A percentile compares a stretch with the other conserved stretches of the same genome.
phyloP scores from a whole-genome alignment of 805 yeast genomes.

The Zygotorulaspora florentina region DNA sequence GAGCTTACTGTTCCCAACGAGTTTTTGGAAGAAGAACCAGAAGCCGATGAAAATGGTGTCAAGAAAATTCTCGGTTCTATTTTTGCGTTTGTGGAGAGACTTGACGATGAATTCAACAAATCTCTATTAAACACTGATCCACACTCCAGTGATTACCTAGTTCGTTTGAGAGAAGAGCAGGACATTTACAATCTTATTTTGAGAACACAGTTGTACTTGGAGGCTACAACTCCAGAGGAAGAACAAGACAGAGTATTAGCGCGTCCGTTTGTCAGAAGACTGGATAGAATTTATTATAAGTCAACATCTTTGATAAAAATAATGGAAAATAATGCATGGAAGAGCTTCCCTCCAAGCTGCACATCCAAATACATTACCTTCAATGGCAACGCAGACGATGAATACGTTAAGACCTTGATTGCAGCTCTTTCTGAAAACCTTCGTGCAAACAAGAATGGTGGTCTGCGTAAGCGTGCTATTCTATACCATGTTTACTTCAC shows the following conservation, averaged over 20 bases:
- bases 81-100: slow-evolving; percentile 81
- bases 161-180: slow-evolving; percentile 84
- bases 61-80: slow-evolving; percentile 78
- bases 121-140: slow-evolving; percentile 89
- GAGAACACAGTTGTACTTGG: slow-evolving; percentile 83
- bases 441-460: slow-evolving; percentile 59
- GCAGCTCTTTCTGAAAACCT: slow-evolving; percentile 62
- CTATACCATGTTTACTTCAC: slow-evolving; percentile 83
- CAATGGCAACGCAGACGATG: slow-evolving; percentile 30
- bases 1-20: slow-evolving; percentile 70
- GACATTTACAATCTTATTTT: slow-evolving; percentile 69
- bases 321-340: slow-evolving; percentile 77
- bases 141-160: slow-evolving; percentile 89
- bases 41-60: slow-evolving; percentile 56
- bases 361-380: slow-evolving; percentile 29
- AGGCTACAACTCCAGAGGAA: slow-evolving; percentile 48
- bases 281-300: slow-evolving; percentile 92
- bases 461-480: slow-evolving; percentile 77
- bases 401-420: slow-evolving; percentile 53
- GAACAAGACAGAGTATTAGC: slow-evolving; percentile 56
- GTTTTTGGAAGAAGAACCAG: slow-evolving; percentile 74
- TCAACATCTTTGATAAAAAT: slow-evolving; percentile 67
- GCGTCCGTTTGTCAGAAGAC: slow-evolving; percentile 74
- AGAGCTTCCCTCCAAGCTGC: slow-evolving; percentile 33
- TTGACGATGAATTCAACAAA: slow-evolving; percentile 89